A percentile compares a stretch with the other conserved stretches of the same genome.
Conservation (phyloP, 805 yeast genomes). For the Metschnikowia gelsemii region DNA sequence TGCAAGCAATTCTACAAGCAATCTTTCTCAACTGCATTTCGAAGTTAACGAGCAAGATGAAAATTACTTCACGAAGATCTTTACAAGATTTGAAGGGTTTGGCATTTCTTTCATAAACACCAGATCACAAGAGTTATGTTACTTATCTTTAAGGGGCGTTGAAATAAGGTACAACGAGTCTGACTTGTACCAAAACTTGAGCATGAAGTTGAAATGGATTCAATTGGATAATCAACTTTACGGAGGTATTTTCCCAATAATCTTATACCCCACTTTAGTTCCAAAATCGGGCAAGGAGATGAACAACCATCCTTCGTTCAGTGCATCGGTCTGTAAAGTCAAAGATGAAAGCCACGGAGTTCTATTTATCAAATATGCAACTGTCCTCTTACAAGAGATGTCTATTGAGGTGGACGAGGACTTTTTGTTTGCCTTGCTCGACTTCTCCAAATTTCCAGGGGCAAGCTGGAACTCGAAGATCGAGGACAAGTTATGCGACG, state of each 20-base stretch:
- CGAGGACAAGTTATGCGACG: slow-evolving; percentile 58
- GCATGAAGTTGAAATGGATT: slow-evolving; percentile 86
- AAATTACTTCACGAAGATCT: slow-evolving; percentile 50
- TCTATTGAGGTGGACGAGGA: slow-evolving; percentile 94
- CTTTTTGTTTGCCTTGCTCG: slow-evolving; percentile 76
- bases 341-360: slow-evolving; percentile 93
- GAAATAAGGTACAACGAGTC: slow-evolving; percentile 82
- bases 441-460: slow-evolving; percentile 78
- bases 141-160: slow-evolving; percentile 76
- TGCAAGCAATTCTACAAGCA: slow-evolving; percentile 26
- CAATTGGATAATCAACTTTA: slow-evolving; percentile 91
- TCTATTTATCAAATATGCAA: slow-evolving; percentile 85
- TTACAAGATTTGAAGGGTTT: slow-evolving; percentile 74
- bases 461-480: slow-evolving; percentile 63
- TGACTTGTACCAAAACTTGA: slow-evolving; percentile 75
- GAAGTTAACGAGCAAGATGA: slow-evolving; percentile 56
- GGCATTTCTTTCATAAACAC: slow-evolving; percentile 83
- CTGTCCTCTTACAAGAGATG: slow-evolving; percentile 84
- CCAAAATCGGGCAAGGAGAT: slow-evolving; percentile 82
- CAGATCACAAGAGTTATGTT: slow-evolving; percentile 73
- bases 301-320: slow-evolving; percentile 86
- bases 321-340: slow-evolving; percentile 78
- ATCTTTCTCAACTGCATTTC: slow-evolving; percentile 45
- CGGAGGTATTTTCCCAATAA: slow-evolving; percentile 84
- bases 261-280: slow-evolving; percentile 84